Conservation (phyloP, 441 rosid species). For the Aquilaria agallochum region DNA sequence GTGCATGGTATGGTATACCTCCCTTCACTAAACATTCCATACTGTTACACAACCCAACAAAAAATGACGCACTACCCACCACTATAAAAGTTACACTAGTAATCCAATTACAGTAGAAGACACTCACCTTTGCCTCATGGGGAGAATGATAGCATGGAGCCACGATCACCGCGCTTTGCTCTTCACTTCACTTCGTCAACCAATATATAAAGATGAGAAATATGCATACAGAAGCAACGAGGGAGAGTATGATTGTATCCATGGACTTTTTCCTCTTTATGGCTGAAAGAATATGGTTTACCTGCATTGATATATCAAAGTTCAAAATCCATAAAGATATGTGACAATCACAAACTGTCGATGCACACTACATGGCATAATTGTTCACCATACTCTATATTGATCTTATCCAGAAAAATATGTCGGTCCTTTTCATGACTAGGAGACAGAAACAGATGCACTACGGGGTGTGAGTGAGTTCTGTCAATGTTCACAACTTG, state of each 20-base stretch:
- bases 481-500: too few species aligned
- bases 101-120: constrained; percentile 10
- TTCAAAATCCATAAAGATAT: neutral
- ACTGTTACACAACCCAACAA: constrained; percentile 14
- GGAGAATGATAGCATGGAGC: constrained; percentile 2
- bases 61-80: constrained; percentile 17
- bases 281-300: constrained; percentile 68
- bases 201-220: constrained; percentile 92
- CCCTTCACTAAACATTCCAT: constrained; percentile 2
- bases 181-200: constrained; percentile 67
- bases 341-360: too few species aligned
- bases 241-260: constrained; percentile 91
- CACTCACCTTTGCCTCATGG: constrained; percentile 12
- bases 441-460: too few species aligned
- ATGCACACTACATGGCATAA: too few species aligned
- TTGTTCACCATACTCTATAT: too few species aligned
- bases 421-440: too few species aligned
- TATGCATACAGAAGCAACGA: constrained; percentile 90
- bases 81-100: constrained; percentile 2
- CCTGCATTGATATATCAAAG: constrained; percentile 42
- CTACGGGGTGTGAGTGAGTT: too few species aligned
- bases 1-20: neutral
- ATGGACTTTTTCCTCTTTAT: constrained; percentile 95
- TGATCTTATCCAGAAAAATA: too few species aligned
- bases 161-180: constrained; percentile 8